Base-by-base conservation (phyloP, 1,139 yeast species). In the Nadsonia starkeyi-henricii region DNA sequence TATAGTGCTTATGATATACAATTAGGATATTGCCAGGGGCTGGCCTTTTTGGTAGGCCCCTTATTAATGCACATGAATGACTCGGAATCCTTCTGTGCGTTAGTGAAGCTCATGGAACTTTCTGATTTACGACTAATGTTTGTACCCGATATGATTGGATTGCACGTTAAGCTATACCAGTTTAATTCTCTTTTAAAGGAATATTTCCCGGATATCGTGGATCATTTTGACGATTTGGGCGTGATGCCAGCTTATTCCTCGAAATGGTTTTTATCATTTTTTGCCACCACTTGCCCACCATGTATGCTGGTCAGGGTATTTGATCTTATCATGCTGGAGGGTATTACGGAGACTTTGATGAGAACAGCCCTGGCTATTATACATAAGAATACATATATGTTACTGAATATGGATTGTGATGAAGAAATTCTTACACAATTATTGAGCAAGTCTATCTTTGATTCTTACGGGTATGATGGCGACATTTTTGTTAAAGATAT, bases 11-110 rank as follows among this genome's bases (percentile, higher is more conserved):
- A 78, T 58, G 85, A 80, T 60, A 74, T 74, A 47, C 83, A 79
- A 56, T 75, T 80, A 53, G 86, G 86, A 8, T 80, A 80, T 60
- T 80, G 86, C 59, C 86, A 80, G 60, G 86, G 86, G 4, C 65
- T 81, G 33, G 73, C 81, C 28, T 81, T 81, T 58, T 64, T 81
- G 43, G 84, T 79, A 13, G 85, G 84, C 2, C 79, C 81, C 8
- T 64, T 80, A 48, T 69, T 76, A 53, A 72, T 78, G 62, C 67
- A 77, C 69, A 64, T 69, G 70, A 67, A 69, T 52, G 72, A 74
- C 52, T 53, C 69, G 62, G 61, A 68, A 67, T 63, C 80, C 70
- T 41, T 79, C 72, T 65, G 81, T 71, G 64, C 71, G 17, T 66
- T 81, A 52, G 75, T 77, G 37, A 72, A 74, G 46, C 68, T 79